Conservation (phyloP, 768 basidiomycete species). For the Rhizopogon roseolus region DNA sequence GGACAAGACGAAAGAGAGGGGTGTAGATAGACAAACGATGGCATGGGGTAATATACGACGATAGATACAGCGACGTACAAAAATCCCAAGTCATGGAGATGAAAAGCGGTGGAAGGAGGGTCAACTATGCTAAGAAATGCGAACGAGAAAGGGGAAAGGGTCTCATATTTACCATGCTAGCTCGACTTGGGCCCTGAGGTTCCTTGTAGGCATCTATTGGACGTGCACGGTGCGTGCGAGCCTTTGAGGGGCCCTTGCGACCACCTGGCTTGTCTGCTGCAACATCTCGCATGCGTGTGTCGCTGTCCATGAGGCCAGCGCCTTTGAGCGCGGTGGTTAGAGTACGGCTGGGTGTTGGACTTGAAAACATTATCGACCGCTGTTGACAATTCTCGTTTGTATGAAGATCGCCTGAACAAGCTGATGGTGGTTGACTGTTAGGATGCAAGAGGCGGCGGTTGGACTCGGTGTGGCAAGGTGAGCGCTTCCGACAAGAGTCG, state of each 20-base stretch:
- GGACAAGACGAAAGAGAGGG: slow-evolving; percentile 20
- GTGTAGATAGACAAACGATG: slow-evolving; percentile 6
- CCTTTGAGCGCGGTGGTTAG: slow-evolving; percentile 58
- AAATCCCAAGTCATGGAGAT: slow-evolving; percentile 2
- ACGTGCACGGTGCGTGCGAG: slow-evolving; percentile 55
- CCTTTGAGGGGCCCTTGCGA: slow-evolving; percentile 62
- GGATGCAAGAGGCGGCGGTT: slow-evolving; percentile 5
- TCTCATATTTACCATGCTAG: slow-evolving; percentile 66
- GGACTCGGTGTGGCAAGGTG: slow-evolving; percentile 4
- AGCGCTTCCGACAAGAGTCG: slow-evolving; percentile 5
- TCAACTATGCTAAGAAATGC: slow-evolving; percentile 13
- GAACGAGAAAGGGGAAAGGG: slow-evolving; percentile 24
- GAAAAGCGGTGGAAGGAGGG: slow-evolving; percentile 11
- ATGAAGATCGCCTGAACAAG: not conserved
- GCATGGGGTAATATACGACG: not conserved
- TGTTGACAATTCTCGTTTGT: not conserved
- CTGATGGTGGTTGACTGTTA: slow-evolving; percentile 13
- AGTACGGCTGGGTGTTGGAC: slow-evolving; percentile 51
- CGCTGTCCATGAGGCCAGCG: slow-evolving; percentile 74
- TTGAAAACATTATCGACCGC: slow-evolving; percentile 48
- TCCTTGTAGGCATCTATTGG: slow-evolving; percentile 56
- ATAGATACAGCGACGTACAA: slow-evolving; percentile 1
- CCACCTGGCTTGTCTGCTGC: slow-evolving; percentile 64
- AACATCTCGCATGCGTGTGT: slow-evolving; percentile 69
- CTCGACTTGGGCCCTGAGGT: slow-evolving; percentile 38